phyloP scores from a whole-genome alignment of 805 yeast genomes.

The Hanseniaspora lindneri region DNA sequence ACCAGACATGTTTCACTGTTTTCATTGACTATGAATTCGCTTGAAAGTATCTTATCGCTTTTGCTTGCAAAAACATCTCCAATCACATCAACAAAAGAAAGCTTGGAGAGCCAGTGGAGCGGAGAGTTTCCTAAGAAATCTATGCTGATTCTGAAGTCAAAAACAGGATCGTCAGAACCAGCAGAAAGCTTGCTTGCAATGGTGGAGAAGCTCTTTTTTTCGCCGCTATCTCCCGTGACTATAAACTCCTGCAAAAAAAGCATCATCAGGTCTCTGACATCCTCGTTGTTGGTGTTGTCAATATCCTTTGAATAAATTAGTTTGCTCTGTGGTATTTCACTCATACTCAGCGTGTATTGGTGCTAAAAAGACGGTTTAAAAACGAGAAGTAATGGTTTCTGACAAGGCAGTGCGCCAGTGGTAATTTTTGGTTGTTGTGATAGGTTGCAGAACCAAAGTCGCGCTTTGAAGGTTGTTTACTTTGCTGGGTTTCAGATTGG shows the following conservation, averaged over 20 bases:
- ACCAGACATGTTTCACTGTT: slow-evolving; percentile 36
- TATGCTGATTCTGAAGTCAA: slow-evolving; percentile 70
- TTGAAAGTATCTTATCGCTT: slow-evolving; percentile 45
- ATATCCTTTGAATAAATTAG: neutral
- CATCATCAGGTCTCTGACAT: slow-evolving; percentile 11
- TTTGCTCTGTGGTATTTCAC: neutral
- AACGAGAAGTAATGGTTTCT: too few species aligned
- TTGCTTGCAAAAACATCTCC: slow-evolving; percentile 44
- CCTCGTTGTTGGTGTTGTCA: neutral
- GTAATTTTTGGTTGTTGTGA: too few species aligned
- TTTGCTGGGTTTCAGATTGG: too few species aligned
- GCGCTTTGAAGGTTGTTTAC: too few species aligned
- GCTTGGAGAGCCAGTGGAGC: slow-evolving; percentile 89
- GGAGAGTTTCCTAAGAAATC: slow-evolving; percentile 92
- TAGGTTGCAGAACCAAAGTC: too few species aligned
- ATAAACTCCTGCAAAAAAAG: slow-evolving; percentile 17
- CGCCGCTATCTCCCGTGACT: slow-evolving; percentile 15
- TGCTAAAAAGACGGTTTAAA: too few species aligned
- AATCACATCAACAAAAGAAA: slow-evolving; percentile 66
- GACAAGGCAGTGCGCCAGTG: too few species aligned
- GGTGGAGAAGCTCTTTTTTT: slow-evolving; percentile 1
- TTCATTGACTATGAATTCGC: slow-evolving; percentile 52
- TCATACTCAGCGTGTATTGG: too few species aligned
- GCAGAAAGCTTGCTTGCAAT: neutral
- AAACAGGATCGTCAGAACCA: slow-evolving; percentile 18